Base-by-base conservation (phyloP, 2,329 filamentous ascomycete species). In the Pestalotiopsis sp. region DNA sequence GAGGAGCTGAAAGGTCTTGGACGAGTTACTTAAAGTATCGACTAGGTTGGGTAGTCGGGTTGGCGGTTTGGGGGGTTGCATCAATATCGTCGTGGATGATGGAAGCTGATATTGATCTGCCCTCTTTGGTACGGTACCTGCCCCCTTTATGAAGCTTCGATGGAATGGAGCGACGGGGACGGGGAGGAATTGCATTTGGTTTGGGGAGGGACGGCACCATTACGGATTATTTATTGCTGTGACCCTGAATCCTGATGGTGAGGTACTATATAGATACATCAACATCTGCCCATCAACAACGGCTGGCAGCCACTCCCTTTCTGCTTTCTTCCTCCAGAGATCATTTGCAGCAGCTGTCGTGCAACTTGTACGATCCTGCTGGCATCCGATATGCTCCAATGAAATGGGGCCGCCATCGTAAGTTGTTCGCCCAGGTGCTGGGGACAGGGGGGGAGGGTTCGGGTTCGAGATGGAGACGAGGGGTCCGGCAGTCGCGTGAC, bases 401-500 rank as follows among this genome's bases (percentile, higher is more conserved):
- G 14, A n/a, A 17, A 27, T 20, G 14, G 27, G 4, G 31, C 20
- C 25, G 36, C 60, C 38, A 36, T 38, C n/a, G 27, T 23, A 41
- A 38, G 27, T 63, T 40, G 60, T 38, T 40, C 23, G 25, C 13
- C 25, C 57, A 14, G 20, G 45, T 52, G 45, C 45, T 52, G 45
- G 45, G 45, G 45, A 36, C 31, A 36, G 31, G 27, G 27, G 27
- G 27, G 31, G 7, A 36, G 59, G 59, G 59, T 62, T 25, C 38
- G n/a, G 20, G 27, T 14, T 62, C 57, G 27, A n/a, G 59, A 62
- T 40, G 61, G 27, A 40, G 59, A 62, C 61, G 61, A 52, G 61
- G 52, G 65, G 56, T 52, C 27, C 65, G n/a, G 36, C 64, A 66
- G 65, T 66, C 65, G 65, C 65, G 65, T 66, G 65, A 66, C 65